Evolutionary conservation across 2,329 filamentous ascomycete species (phyloP).

Genomic region (Fusarium caatingaense): DNA sequence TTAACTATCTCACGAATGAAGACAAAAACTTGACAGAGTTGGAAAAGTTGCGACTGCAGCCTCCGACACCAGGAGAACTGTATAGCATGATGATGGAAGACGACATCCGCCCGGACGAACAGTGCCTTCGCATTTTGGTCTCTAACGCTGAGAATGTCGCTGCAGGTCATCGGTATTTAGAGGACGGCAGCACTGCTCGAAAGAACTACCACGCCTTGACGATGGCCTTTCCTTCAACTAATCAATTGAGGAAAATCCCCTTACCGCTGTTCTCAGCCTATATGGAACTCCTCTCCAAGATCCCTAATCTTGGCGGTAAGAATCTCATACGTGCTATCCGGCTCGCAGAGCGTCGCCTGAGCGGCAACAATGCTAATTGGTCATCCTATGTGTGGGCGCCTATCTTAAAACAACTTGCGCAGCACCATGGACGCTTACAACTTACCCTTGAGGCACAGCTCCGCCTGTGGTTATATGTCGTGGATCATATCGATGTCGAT

Average conservation of each 20-base stretch:
- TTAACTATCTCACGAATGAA: constrained; percentile 55
- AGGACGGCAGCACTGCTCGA: constrained; percentile 52
- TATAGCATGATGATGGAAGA: constrained; percentile 67
- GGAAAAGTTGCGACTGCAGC: constrained; percentile 70
- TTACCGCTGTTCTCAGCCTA: constrained; percentile 62
- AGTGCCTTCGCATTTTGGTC: constrained; percentile 67
- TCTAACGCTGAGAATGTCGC: constrained; percentile 60
- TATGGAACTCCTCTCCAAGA: constrained; percentile 52
- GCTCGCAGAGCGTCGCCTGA: constrained; percentile 46
- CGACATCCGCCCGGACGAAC: constrained; percentile 60
- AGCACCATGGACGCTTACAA: constrained; percentile 45
- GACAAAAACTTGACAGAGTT: constrained; percentile 69
- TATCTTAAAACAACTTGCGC: constrained; percentile 51
- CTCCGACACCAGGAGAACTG: constrained; percentile 69
- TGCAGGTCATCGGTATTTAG: constrained; percentile 62
- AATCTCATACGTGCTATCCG: constrained; percentile 50
- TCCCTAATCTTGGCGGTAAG: constrained; percentile 34
- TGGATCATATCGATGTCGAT: constrained; percentile 45
- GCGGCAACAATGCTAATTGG: constrained; percentile 43
- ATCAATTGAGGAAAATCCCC: constrained; percentile 42
- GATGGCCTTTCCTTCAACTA: constrained; percentile 39
- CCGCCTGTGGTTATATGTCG: constrained; percentile 44
- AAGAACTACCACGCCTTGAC: constrained; percentile 34
- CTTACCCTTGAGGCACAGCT: constrained; percentile 49
- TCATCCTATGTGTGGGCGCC: constrained; percentile 49